These are phyloP conservation scores for Kluyveromyces wickerhamii DNA, from an alignment of 805 yeast genomes.

Conservation along the genomic window DNA sequence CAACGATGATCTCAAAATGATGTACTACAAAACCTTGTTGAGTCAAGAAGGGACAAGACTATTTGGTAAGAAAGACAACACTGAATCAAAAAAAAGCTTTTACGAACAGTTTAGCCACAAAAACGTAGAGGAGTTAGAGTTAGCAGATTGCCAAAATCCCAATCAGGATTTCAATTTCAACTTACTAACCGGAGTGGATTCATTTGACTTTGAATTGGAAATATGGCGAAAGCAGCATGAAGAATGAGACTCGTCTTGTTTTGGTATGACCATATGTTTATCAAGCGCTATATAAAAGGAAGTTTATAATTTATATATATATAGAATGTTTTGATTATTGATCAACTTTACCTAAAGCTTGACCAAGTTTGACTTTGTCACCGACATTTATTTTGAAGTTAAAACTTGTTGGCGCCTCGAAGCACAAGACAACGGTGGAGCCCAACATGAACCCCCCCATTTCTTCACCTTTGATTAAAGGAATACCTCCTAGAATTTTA, in stretches of 20 bases:
- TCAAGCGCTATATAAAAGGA: too few relatives aligned
- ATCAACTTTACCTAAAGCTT: slow-evolving; percentile 49
- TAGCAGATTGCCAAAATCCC: background rate
- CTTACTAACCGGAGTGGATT: slow-evolving; percentile 1
- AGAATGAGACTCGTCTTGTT: too few relatives aligned
- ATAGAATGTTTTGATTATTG: background rate
- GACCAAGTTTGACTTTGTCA: slow-evolving; percentile 80
- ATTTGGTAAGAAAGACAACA: background rate
- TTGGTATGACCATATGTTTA: too few relatives aligned
- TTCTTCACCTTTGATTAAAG: slow-evolving; percentile 84
- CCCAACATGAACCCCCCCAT: slow-evolving; percentile 97
- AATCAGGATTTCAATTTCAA: slow-evolving; percentile 4
- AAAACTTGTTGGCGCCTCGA: slow-evolving; percentile 87
- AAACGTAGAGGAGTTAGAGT: slow-evolving; percentile 4
- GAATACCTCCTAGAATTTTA: slow-evolving; percentile 71
- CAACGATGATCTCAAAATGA: background rate
- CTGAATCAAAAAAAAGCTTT: background rate
- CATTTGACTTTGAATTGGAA: slow-evolving; percentile 3
- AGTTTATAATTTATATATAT: too few relatives aligned
- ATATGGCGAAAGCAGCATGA: slow-evolving; percentile 4
- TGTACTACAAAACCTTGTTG: slow-evolving; percentile 4
- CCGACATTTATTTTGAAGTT: slow-evolving; percentile 62
- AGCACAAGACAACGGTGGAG: slow-evolving; percentile 91
- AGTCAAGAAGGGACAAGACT: background rate
- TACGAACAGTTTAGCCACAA: slow-evolving; percentile 1